Evolutionary conservation across 2,329 filamentous ascomycete genomes (phyloP), one percentile per base, ranked within the genome.

Genomic region (Lecanicillium sp.): DNA sequence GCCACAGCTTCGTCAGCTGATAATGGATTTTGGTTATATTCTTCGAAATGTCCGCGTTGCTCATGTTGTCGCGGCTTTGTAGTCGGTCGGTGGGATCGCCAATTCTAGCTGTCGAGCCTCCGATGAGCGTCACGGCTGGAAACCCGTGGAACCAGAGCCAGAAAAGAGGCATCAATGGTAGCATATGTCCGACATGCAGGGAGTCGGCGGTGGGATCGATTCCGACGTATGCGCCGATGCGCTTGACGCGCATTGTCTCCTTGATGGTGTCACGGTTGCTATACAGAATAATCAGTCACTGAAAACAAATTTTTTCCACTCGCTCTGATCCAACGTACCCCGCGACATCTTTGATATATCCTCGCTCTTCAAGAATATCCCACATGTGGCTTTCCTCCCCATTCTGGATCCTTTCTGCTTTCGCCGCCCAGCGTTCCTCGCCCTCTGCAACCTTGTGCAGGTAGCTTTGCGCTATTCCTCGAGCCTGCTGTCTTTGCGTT

Each of bases 61-160:
- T 57, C 41, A 81, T 60, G 13, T 63, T 55, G n/a, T 72, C 68
- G 40, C 85, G 74, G 37, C 70, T 76, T 18, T 72, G 68, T 12
- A 83, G 63, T 28, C 86, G 74, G 44, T 73, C 85, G 3, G 79
- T 85, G 1, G 86, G 86, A 51, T 92, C 86, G 34, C 86, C 86
- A 36, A 92, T 76, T 51, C 80, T 79, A 29, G 80, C 82, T 4
- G 86, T 94, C 12, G 83, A 80, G 49, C 83, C 81, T 33, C 84
- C 84, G 41, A 88, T 56, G 40, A 92, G 65, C 29, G 75, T 80
- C 35, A 84, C 66, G 18, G 80, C 71, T 22, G 74, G 67, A 56
- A 82, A 80, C 17, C 86, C 85, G 54, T 88, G 70, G 47, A 88
- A 67, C 62, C 86, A 87, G 67, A 89, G 74, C 82, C 85, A 90